Base-by-base conservation (phyloP, 176 grass and related monocot genomes). In the Phoenix dactylifera region DNA sequence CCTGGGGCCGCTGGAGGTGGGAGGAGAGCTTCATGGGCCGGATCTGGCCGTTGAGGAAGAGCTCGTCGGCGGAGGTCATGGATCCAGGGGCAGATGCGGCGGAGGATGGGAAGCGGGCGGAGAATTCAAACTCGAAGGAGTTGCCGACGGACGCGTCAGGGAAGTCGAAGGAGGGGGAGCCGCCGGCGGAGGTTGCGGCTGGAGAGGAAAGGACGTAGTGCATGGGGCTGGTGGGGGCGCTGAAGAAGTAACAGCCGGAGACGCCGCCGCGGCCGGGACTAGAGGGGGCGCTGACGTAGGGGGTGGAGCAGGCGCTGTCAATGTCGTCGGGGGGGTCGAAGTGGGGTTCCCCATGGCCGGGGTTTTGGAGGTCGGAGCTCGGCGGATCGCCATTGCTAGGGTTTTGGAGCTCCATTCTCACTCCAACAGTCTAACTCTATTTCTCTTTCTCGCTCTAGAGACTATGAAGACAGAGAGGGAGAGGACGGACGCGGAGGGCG, bases 21-120 rank as follows among this genome's bases (percentile, higher is more conserved):
- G 58, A 72, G 25, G 69, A 60, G 20, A 72, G 69, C 24, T 58
- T 50, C 69, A 72, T 72, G 49, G 69, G 69, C 2, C 69, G 69
- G 50, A 72, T 72, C 69, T 72, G 69, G 25, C 69, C 69, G 44
- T 72, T 72, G 48, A 62, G 49, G 22, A 72, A 72, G 49, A 72
- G 69, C 58, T 72, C 69, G n/a, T 72, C 69, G 57, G 69, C 69
- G 4, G 69, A 52, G 62, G 39, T 49, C 62, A 64, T 64, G 35
- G 62, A 64, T 25, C 62, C 62, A 12, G 10, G 22, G 62, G 18
- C 62, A 4, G 62, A 16, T 16, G 69, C 69, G 1, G 50, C 50
- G 15, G 58, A 26, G 5, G 69, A 72, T 2, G 58, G 58, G 49
- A 72, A 72, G 24, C 69, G 69, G 10, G 69, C 69, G n/a, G 69